Evolutionary conservation across 805 yeast species (phyloP), one percentile per base, ranked within the genome.

Genomic region (Metschnikowia vanudenii): DNA sequence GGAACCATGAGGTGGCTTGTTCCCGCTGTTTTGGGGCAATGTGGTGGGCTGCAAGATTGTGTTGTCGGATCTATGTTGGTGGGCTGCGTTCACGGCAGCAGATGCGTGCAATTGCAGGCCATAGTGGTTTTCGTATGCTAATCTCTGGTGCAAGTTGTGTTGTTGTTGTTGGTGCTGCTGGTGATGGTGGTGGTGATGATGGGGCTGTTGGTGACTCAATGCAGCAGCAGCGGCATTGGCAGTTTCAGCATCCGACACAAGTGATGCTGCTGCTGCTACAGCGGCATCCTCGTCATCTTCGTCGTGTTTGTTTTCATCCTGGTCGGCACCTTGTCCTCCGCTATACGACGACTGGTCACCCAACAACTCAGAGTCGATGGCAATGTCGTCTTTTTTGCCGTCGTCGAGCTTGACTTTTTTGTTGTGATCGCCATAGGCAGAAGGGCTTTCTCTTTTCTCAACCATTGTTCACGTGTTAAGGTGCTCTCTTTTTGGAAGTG

Each of bases 1-100:
- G 26, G 85, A 67, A n/a, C 94, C 94, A 37, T 84, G 85, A 10
- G 69, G 61, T 3, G 91, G 88, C 63, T 81, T 83, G 48, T 48
- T 51, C 18, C 51, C 48, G 29, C 51, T 48, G 19, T 55, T 52
- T 1, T 55, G 58, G 1, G 65, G 63, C 46, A 67, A 59, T 4
- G 69, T 63, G 22, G 73, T 67, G n/a, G 72, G 69, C 50, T 64
- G 71, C 57, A 63, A 60, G 46, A 53, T 47, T 40, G 47, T 43
- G 52, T 54, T 30, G 57, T 46, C 54, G 35, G 54, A 46, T 16
- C 55, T 44, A 37, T 55, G 60, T 20, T 50, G 55, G 28, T 30
- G 37, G 6, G 44, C 40, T 5, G 22, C 41, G 29, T 13, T 24
- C 29, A 43, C 54, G 12, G 46, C 56, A 13, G 50, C 46, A 9